Conservation (phyloP, 192 early-diverging fungal species). For the Coemansia sp. region DNA sequence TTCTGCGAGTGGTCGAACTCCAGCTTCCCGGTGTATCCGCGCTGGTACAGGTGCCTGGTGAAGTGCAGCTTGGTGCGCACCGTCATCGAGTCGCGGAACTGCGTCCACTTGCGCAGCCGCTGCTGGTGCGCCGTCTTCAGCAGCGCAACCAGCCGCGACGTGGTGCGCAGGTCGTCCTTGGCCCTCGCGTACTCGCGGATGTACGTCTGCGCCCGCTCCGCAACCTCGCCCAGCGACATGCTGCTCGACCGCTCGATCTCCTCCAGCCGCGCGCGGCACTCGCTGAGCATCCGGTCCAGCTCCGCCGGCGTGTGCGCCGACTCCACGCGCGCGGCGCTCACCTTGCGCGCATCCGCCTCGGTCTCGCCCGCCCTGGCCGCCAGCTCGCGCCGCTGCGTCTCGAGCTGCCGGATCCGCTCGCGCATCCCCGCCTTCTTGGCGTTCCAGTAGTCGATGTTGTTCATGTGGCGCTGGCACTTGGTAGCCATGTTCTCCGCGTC, state of each 20-base stretch:
- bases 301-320: conserved; percentile 42
- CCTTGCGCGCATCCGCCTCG: conserved; percentile 55
- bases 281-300: conserved; percentile 65
- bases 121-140: conserved; percentile 60
- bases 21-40: conserved; percentile 83
- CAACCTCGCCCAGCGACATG: conserved; percentile 62
- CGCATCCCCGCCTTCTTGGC: conserved; percentile 50
- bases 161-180: conserved; percentile 54
- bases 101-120: conserved; percentile 64
- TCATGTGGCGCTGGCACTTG: conserved; percentile 31
- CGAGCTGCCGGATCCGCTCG: conserved; percentile 16
- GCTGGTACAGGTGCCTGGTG: conserved; percentile 66
- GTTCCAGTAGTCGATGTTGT: conserved; percentile 61
- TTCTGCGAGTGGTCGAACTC: conserved; percentile 70
- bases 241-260: conserved; percentile 65
- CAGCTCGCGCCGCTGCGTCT: conserved; percentile 27
- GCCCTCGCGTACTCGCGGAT: conserved; percentile 59
- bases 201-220: conserved; percentile 55
- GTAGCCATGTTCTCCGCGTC: conserved; percentile 33
- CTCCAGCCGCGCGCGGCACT: conserved; percentile 52
- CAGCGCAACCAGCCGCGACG: conserved; percentile 53
- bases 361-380: conserved; percentile 46
- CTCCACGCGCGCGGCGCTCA: conserved; percentile 66
- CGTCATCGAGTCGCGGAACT: conserved; percentile 76
- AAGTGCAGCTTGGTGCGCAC: conserved; percentile 76